Base-by-base conservation (phyloP, 2,329 filamentous ascomycete species). In the Hirsutella minnesotensis region DNA sequence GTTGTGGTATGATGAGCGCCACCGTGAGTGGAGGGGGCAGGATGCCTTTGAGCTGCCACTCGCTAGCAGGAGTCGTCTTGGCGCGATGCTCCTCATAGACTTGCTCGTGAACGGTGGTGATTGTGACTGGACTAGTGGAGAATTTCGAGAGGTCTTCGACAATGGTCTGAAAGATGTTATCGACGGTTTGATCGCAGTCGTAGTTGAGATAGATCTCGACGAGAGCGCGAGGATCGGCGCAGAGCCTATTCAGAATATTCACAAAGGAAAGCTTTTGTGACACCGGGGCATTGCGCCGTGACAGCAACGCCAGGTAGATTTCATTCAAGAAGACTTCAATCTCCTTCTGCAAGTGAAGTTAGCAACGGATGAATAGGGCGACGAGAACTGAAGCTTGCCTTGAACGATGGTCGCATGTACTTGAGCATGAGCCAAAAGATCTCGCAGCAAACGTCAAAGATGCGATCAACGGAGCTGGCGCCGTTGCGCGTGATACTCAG, bases 341-440 rank as follows among this genome's bases (percentile, higher is more conserved):
- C 59, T 98, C 92, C 76, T 95, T 94, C 79, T 87, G 56, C 45
- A 42, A 19, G 34, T 40, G n/a, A 5, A 24, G 51, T 64, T 46
- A 67, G 58, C 43, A 40, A 18, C 33, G 15, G n/a, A 35, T 16
- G 16, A 9, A 18, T 8, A 13, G n/a, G 15, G 16, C 5, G 33
- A 35, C 9, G 2, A 5, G 3, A 35, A 19, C 13, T 5, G 27
- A 13, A 30, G 29, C 72, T 46, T 56, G 83, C 83, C 80, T 98
- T 98, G 64, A 98, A 84, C 48, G 89, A 83, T 3, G 92, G 83
- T 47, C 94, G 79, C 78, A 98, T 84, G 54, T 87, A 83, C 60
- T 94, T 94, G 36, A 95, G 67, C 82, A 95, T 95, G 45, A 96
- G 72, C 88, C 89, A 98, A 60, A 98, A 98, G 24, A 96, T 94